Conservation (phyloP, 2,329 filamentous ascomycete genomes). For the Aspergillus tubingensis region DNA sequence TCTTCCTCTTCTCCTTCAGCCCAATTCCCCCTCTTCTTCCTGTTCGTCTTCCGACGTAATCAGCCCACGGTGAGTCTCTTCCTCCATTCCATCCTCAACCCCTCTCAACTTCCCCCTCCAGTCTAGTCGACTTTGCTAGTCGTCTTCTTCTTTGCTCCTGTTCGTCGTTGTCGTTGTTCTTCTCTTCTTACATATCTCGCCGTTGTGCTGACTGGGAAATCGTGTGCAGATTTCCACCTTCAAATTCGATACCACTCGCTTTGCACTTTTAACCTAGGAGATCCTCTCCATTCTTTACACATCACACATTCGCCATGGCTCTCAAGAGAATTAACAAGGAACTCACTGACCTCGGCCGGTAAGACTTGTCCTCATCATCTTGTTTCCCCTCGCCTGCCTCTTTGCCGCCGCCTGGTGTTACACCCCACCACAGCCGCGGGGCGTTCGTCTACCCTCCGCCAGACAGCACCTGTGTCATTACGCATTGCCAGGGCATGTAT, state of each 20-base stretch:
- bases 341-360: conserved; percentile 56
- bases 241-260: conserved; percentile 18
- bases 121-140: conserved; percentile 1
- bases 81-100: conserved; percentile 10
- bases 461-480: neutral
- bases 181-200: conserved; percentile 1
- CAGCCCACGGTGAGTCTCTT: conserved; percentile 18
- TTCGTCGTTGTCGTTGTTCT: conserved; percentile 1
- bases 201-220: conserved; percentile 11
- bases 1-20: conserved; percentile 18
- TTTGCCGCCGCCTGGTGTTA: conserved; percentile 5
- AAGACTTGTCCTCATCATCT: conserved; percentile 29
- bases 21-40: conserved; percentile 23
- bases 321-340: conserved; percentile 58
- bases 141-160: neutral
- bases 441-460: conserved; percentile 11
- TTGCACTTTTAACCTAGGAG: conserved; percentile 8
- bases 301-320: conserved; percentile 45
- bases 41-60: conserved; percentile 38
- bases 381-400: conserved; percentile 5
- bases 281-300: conserved; percentile 13
- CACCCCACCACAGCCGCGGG: conserved; percentile 28
- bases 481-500: neutral
- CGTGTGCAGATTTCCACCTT: conserved; percentile 21
- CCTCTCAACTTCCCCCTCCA: conserved; percentile 11